These are phyloP conservation scores for Seiridium cupressi DNA, from an alignment of 2,329 filamentous ascomycete genomes.

Conservation along the genomic window DNA sequence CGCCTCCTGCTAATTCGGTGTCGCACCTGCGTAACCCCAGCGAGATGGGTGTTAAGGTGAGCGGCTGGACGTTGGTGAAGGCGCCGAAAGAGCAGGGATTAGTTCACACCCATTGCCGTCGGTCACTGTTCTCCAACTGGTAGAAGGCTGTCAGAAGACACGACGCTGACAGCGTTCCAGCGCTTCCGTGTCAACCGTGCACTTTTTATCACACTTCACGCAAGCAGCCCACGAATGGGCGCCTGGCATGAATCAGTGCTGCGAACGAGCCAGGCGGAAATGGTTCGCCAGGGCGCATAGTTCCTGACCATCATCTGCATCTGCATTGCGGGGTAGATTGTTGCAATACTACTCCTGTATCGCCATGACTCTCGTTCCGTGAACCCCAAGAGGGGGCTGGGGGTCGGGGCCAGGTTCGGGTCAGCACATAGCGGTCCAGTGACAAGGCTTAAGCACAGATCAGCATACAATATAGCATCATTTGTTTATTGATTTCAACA, in stretches of 20 bases:
- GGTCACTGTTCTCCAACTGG: background rate
- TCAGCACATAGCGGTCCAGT: too few relatives aligned
- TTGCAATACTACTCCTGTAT: background rate
- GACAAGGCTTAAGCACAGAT: too few relatives aligned
- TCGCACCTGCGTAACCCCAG: background rate
- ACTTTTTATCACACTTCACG: background rate
- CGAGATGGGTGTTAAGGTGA: background rate
- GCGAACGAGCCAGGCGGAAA: background rate
- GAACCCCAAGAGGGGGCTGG: too few relatives aligned
- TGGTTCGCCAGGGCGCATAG: constrained; percentile 1
- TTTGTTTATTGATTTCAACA: too few relatives aligned
- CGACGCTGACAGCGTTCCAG: background rate
- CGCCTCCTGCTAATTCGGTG: background rate
- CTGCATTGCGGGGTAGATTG: constrained; percentile 7
- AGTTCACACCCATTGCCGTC: background rate
- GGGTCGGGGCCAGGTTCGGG: too few relatives aligned
- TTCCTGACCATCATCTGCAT: background rate
- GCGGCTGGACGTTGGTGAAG: background rate
- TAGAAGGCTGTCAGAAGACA: background rate
- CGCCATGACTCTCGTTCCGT: background rate
- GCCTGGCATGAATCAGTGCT: background rate
- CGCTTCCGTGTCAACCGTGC: background rate
- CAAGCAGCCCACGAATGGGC: background rate
- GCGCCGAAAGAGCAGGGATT: constrained; percentile 1
- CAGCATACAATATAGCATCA: too few relatives aligned